Base-by-base conservation (phyloP, 2,329 filamentous ascomycete species). In the Ophiostoma perfectum region DNA sequence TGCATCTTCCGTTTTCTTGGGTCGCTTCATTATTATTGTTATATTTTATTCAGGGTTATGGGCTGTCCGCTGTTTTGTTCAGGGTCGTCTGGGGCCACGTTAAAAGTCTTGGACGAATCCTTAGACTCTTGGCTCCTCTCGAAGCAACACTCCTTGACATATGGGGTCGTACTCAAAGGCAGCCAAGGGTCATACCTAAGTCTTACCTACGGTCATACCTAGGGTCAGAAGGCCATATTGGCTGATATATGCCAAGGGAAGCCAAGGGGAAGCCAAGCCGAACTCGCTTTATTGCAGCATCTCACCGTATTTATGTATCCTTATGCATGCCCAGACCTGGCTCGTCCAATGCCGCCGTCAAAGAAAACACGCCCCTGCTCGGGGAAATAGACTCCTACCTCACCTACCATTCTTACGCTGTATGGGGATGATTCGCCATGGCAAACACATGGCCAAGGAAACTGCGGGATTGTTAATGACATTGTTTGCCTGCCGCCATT, bases 121-220 rank as follows among this genome's bases (percentile, higher is more conserved):
- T 55, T 60, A 7, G 55, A 6, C 55, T 60, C 55, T 60, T 60
- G 55, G 49, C 49, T 52, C 49, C 18, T 52, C 49, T 38, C 27
- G 27, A 60, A 60, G 9, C 55, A 38, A 38, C 45, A 49, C 55
- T 12, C 55, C 27, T 38, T 38, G 14, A n/a, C 42, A 44, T 44
- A 44, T 44, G 42, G 27, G 27, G 27, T 27, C 27, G 27, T 45
- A 45, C 42, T 45, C 8, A 12, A 44, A 8, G 9, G 42, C 9
- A 12, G 18, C 47, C 9, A 6, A 18, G 5, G n/a, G 7, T 27
- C 8, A 27, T 55, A 18, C 18, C 49, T n/a, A 18, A 27, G 3
- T 16, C 18, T 27, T 55, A 55, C 27, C 49, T 11, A 18, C n/a
- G 49, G 49, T 55, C 27, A 18, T 55, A 11, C 49, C 16, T 52